These are phyloP conservation scores for Termitomyces sp. DNA, from an alignment of 768 basidiomycete species.

Conservation along the genomic window DNA sequence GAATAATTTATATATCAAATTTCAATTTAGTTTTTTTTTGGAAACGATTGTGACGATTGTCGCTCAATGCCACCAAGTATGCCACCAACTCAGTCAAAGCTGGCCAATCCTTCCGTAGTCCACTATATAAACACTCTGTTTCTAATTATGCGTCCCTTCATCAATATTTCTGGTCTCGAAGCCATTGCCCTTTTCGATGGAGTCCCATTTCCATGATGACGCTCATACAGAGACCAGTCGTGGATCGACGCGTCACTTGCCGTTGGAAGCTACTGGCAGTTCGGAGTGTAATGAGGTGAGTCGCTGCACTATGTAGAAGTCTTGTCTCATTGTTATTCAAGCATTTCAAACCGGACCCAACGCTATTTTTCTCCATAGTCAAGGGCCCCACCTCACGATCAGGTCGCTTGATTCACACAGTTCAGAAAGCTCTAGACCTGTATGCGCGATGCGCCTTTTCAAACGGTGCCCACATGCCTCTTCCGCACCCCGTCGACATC, in stretches of 20 bases:
- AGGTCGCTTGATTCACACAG: not conserved
- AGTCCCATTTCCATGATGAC: not conserved
- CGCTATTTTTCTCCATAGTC: no score
- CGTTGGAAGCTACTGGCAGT: not conserved
- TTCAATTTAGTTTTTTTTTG: no score
- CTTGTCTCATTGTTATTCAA: not conserved
- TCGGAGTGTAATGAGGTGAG: not conserved
- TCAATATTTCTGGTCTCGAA: not conserved
- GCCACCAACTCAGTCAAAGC: not conserved
- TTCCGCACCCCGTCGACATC: constrained; percentile 5
- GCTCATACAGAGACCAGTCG: no score
- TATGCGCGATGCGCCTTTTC: not conserved
- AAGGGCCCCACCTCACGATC: not conserved
- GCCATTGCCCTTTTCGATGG: not conserved
- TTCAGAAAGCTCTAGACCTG: not conserved
- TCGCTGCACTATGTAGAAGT: not conserved
- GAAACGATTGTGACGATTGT: no score
- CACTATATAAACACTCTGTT: not conserved
- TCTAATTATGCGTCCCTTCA: not conserved
- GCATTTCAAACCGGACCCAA: not conserved
- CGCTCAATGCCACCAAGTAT: not conserved
- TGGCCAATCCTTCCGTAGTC: not conserved
- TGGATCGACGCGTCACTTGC: no score
- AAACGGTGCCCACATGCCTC: not conserved
- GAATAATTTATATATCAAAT: not conserved